Evolutionary conservation across 2,329 filamentous ascomycete species (phyloP), one percentile per base, ranked within the genome.

Genomic region (Claviceps sp.): DNA sequence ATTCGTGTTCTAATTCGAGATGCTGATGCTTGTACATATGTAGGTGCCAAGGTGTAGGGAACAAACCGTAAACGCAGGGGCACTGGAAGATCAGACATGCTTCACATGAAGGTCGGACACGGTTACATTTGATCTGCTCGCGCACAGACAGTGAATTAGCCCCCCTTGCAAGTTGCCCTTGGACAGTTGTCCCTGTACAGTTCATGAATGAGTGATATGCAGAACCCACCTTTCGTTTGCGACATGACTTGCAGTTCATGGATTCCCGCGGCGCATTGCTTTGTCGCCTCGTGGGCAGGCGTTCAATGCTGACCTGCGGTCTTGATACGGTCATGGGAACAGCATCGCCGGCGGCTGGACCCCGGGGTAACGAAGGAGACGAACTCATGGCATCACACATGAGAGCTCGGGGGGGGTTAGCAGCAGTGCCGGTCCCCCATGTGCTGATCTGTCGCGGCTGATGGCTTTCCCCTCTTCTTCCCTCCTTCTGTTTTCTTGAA

Each of bases 241-340:
- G 80, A 73, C 88, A 95, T 52, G 87, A 93, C 68, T 95, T 94
- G 80, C 88, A 95, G 67, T 95, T 95, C 88, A 95, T 95, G 37
- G 86, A 86, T 73, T 94, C 88, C 61, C 86, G 82, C 42, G 86
- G 86, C 66, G 93, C 86, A 60, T 80, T 84, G 67, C 77, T 82
- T 68, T 80, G 73, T 43, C 85, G 81, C 56, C 84, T 80, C 51
- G 82, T 76, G 26, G 85, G 84, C 58, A 91, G 72, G 55, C 86
- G 80, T 69, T 90, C 85, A 66, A 91, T 91, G 64, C 85, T 84
- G 61, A 90, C 83, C 71, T 87, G 84, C 29, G 85, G 84, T 61
- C 86, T 79, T 57, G 85, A 80, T 76, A 88, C 84, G 64, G 71
- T 68, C 54, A 75, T 66, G 34, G 73, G 71, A 54, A 73, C 73